Conservation (phyloP, 495 filamentous ascomycete genomes). For the Neurospora sp. region DNA sequence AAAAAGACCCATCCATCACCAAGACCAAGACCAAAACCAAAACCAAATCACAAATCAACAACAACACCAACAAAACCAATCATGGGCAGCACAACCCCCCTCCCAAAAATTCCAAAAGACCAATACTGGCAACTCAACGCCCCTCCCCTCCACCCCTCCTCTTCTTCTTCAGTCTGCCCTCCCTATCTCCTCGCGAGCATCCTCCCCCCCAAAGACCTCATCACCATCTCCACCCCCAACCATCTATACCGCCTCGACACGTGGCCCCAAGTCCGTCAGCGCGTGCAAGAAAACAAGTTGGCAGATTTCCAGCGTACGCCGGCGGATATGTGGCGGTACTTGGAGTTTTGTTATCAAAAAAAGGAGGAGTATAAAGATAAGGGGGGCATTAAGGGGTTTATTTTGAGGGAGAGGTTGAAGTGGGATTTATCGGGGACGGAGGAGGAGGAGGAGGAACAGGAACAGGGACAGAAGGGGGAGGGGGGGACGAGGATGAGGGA, state of each 20-base stretch:
- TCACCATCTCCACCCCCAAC: constrained; percentile 58
- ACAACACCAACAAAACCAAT: too few relatives aligned
- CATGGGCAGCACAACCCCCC: too few relatives aligned
- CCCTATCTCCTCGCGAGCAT: constrained; percentile 53
- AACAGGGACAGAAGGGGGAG: too few relatives aligned
- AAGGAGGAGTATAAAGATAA: constrained; percentile 48
- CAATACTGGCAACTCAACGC: constrained; percentile 68
- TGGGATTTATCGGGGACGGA: constrained; percentile 42
- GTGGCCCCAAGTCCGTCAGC: constrained; percentile 54
- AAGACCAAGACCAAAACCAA: too few relatives aligned
- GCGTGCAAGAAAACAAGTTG: constrained; percentile 55
- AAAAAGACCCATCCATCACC: too few relatives aligned
- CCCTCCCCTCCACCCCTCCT: constrained; percentile 37
- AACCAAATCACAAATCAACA: too few relatives aligned
- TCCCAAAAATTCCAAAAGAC: too few relatives aligned
- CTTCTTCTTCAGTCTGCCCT: constrained; percentile 57
- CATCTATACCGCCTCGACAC: constrained; percentile 41
- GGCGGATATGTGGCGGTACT: constrained; percentile 61
- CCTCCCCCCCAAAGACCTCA: constrained; percentile 44
- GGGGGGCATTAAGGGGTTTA: constrained; percentile 64
- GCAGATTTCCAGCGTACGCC: constrained; percentile 66
- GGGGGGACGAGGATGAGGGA: neutral
- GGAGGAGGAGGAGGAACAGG: constrained; percentile 5
- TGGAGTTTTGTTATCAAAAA: constrained; percentile 53
- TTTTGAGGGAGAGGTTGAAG: constrained; percentile 51